These are phyloP conservation scores for Fraxinus greggii DNA, from an alignment of 305 asterid species.

Conservation along the genomic window DNA sequence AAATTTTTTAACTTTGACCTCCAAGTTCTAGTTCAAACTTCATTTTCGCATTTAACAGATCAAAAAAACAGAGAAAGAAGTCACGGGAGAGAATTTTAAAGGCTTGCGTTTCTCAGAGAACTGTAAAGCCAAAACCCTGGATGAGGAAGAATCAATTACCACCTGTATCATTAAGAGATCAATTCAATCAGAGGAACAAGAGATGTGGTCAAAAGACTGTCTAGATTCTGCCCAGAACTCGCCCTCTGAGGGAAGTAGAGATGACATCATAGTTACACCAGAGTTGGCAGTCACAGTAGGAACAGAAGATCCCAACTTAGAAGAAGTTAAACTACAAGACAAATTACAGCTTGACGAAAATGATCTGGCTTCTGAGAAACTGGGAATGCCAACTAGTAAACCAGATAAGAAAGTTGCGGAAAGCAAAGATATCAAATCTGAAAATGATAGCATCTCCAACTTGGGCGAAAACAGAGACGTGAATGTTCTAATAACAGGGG, in stretches of 20 bases:
- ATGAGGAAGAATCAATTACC: neutral
- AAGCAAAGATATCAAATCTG: neutral
- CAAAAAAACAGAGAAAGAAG: conserved; percentile 7
- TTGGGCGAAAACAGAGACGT: neutral
- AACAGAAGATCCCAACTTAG: neutral
- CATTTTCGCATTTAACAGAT: neutral
- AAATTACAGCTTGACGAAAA: neutral
- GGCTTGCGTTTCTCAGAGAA: neutral
- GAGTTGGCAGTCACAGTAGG: neutral
- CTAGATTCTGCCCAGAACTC: neutral
- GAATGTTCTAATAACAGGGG: neutral
- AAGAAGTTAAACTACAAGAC: neutral
- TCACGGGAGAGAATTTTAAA: neutral
- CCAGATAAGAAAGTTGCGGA: neutral
- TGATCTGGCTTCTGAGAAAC: neutral
- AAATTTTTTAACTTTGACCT: neutral
- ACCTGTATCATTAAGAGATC: neutral
- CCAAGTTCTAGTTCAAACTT: neutral
- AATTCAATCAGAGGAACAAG: neutral
- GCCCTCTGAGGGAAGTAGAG: neutral
- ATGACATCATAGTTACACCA: neutral
- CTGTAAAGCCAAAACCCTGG: neutral
- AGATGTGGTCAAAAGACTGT: neutral
- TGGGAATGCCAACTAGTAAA: neutral
- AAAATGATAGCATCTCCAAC: neutral